Base-by-base conservation (phyloP, 257 asterid species). In the Jasminum sambac region DNA sequence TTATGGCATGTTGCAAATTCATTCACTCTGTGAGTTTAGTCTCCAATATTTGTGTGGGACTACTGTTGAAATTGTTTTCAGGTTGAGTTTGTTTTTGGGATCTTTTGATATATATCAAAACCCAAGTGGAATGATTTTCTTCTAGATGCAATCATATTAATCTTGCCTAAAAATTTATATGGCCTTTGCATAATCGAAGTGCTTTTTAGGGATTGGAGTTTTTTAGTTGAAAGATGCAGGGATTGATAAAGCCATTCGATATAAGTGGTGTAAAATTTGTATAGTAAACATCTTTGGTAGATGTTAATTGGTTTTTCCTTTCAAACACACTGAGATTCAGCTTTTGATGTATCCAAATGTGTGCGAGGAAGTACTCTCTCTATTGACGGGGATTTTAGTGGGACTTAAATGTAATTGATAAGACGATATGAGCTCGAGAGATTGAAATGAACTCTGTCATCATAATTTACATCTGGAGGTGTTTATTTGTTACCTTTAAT, bases 171-270 rank as follows among this genome's bases (percentile, higher is more conserved):
- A 43, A 43, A 11, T 43, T 43, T 43, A 13, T 13, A 43, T 43
- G 17, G 50, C 50, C 17, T n/a, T 43, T 13, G 5, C 14, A 7
- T 13, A 3, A 59, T 40, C 23, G 5, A 50, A 57, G 70, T 17
- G 25, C 30, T 63, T 73, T 72, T 58, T 52, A 57, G 69, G 37
- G 14, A 10, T n/a, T 63, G 16, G 19, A 44, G 70, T n/a, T 14
- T 64, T 41, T 36, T 10, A 26, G 63, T 30, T 19, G 39, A 41
- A 50, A 73, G 2, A 58, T 60, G 17, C 41, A 11, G 1, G 38
- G 19, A 65, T 4, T 10, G 46, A 63, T 30, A 40, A 67, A 67
- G 34, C 38, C 39, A 6, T 55, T 67, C 24, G 8, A 43, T 63
- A 25, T 40, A 8, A 16, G 6, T 23, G 23, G 63, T 57, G 44